Conservation (phyloP, 73 alveolate species). For the Paramecium biaurelia region DNA sequence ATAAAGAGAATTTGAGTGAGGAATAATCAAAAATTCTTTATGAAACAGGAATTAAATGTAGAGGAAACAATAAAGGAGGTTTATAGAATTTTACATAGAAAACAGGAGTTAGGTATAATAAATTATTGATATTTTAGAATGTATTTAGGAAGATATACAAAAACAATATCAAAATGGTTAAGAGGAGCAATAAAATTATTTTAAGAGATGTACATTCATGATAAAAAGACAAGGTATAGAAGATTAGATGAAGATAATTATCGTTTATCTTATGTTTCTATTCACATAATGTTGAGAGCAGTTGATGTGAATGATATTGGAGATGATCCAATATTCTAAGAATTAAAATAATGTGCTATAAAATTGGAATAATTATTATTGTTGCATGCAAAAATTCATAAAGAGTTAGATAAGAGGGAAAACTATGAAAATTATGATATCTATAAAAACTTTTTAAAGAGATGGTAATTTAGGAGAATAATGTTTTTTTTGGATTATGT, state of each 20-base stretch:
- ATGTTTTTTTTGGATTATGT: conserved; percentile 12
- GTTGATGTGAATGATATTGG: not conserved
- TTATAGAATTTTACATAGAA: not conserved
- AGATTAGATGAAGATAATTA: conserved; percentile 8
- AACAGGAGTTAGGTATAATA: not conserved
- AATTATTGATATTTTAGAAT: not conserved
- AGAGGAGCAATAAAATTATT: not conserved
- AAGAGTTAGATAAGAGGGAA: not conserved
- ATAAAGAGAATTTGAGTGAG: not conserved
- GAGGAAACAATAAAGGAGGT: not conserved
- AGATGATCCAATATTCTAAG: not conserved
- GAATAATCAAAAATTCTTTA: not conserved
- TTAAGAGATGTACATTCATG: not conserved
- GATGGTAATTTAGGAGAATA: not conserved
- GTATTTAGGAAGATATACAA: not conserved
- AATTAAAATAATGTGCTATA: not conserved
- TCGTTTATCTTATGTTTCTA: not conserved
- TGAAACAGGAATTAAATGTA: not conserved
- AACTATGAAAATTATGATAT: not conserved
- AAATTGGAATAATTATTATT: not conserved
- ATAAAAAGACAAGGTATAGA: not conserved
- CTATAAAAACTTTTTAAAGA: not conserved
- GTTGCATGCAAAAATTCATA: not conserved
- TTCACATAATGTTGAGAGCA: conserved; percentile 2
- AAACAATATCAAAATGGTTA: not conserved